Evolutionary conservation across 148 eudicot genomes (phyloP), one percentile per base, ranked within the genome.

Genomic region (Pouteria glomerata): DNA sequence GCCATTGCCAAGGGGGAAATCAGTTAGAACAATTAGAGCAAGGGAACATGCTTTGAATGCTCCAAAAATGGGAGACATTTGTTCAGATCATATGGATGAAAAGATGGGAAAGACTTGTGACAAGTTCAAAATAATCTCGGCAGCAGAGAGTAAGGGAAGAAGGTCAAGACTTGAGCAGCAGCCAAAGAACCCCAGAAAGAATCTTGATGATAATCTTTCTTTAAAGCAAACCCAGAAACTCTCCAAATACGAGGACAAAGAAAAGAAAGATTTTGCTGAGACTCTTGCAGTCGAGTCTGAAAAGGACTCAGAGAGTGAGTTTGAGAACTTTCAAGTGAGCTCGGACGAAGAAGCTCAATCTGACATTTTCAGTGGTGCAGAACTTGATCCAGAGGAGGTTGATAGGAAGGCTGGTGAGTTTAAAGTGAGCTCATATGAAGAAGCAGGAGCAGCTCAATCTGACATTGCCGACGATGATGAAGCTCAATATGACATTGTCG

Each of bases 21-120:
- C 98, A 41, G 98, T 93, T 60, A 83, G 98, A 80, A 93, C 96
- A 63, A 78, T 85, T 30, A 84, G 82, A 80, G 74, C 91, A 7
- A 82, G 71, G 50, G 81, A 75, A 80, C 61, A 50, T 69, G 61
- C 50, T 53, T 63, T 41, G 27, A 81, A 58, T 33, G 45, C 55
- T 23, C 69, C 41, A 24, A 73, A 60, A 39, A 74, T 44, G 15
- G 73, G 70, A 42, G 72, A 82, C 29, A 37, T 19, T 11, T n/a
- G 3, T 37, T 57, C 56, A 16, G 71, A 33, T 62, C 73, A 37
- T 47, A 34, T 18, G 15, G 87, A 70, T 34, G 76, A 50, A 37
- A 72, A 41, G 51, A 73, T 62, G 63, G 86, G 68, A 37, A 72
- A 64, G 57, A 56, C 42, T 48, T 41, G 55, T 30, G 77, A 81